Base-by-base conservation (phyloP, 2,329 filamentous ascomycete species). In the Emergomyces orientalis region DNA sequence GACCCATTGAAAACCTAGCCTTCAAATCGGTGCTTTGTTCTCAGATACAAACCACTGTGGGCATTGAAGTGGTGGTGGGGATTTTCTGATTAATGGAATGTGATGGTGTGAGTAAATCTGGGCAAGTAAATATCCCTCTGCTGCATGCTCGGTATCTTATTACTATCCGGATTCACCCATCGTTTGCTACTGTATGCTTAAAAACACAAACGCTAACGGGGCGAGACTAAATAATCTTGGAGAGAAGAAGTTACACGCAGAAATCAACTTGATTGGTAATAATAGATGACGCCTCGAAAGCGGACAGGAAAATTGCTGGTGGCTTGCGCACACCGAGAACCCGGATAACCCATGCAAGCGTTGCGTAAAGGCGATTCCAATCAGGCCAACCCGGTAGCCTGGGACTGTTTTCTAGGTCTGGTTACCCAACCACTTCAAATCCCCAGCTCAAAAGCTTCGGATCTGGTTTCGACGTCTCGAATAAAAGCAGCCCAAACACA, bases 291-390 rank as follows among this genome's bases (percentile, higher is more conserved):
- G 19, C 7, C 43, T 8, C 19, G 43, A 8, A 37, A 47, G n/a
- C 4, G 25, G 47, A 51, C 47, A 51, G 8, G 9, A 17, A 51
- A 13, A 14, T 51, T 47, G 43, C 43, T 22, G 11, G 47, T 14
- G 25, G 22, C 13, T 51, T 27, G 25, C 6, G 5, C 25, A 22
- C 22, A 51, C 47, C 47, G 47, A 51, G 25, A 17, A 30, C 47
- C 47, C 22, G 47, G 47, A 51, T 51, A 51, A 14, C 47, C 47
- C 47, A 51, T 51, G 47, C 47, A 51, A 51, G 47, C 47, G 47
- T 30, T 51, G 47, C 22, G 47, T 25, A 51, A 51, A 51, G 25
- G 22, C 25, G 25, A 51, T 51, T 27, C 47, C 17, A 51, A 27
- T 51, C 47, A 51, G 25, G 22, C 27, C 25, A 13, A 51, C 47